Conservation (phyloP, 345 rosid species). For the Cardamine chenopodiifolia region DNA sequence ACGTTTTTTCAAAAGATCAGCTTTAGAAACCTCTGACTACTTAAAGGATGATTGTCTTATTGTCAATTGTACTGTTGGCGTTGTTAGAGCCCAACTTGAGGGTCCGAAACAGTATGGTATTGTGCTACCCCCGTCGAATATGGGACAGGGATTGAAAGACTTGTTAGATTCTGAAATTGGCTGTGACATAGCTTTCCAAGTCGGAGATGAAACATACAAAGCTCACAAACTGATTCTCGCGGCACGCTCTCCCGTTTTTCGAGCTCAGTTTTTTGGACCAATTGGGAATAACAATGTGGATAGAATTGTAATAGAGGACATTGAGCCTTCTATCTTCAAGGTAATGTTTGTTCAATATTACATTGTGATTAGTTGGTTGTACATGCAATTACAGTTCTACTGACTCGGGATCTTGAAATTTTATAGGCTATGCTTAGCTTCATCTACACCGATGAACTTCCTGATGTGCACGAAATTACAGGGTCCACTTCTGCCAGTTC, state of each 20-base stretch:
- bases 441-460: constrained; percentile 82
- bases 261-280: constrained; percentile 91
- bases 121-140: constrained; percentile 66
- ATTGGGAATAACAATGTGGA: constrained; percentile 68
- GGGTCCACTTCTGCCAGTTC: constrained; percentile 62
- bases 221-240: constrained; percentile 92
- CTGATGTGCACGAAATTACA: constrained; percentile 69
- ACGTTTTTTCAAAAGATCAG: constrained; percentile 74
- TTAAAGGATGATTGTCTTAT: constrained; percentile 80
- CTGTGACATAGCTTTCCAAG: constrained; percentile 71
- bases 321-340: constrained; percentile 87
- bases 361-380: not conserved
- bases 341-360: constrained; percentile 43
- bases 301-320: constrained; percentile 61
- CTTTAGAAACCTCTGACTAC: constrained; percentile 77
- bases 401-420: constrained; percentile 28
- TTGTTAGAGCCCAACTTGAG: constrained; percentile 73
- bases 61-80: constrained; percentile 91
- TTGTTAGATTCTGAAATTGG: constrained; percentile 78
- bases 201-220: constrained; percentile 73
- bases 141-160: constrained; percentile 71
- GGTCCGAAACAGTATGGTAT: constrained; percentile 69
- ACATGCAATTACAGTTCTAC: not conserved
- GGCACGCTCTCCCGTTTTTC: constrained; percentile 91
- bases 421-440: constrained; percentile 86